Conservation (phyloP, 306 rosid genomes). For the Leucaena leucocephala region DNA sequence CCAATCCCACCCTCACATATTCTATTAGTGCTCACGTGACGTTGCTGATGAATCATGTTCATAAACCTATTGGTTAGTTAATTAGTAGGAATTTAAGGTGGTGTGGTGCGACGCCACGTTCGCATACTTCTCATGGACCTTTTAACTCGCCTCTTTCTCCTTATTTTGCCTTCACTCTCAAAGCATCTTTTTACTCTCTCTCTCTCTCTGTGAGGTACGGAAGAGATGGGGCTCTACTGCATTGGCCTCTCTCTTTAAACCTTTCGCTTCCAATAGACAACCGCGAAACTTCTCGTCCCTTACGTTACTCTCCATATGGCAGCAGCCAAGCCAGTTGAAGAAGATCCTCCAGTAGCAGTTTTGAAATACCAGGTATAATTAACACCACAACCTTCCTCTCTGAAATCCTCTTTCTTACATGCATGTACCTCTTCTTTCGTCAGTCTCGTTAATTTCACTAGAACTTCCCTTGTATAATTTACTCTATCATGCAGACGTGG, state of each 20-base stretch:
- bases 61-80: constrained; percentile 27
- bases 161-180: constrained; percentile 29
- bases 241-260: constrained; percentile 18
- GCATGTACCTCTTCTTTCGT: neutral
- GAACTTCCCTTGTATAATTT: neutral
- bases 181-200: neutral
- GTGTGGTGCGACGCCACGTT: constrained; percentile 48
- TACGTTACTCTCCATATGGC: constrained; percentile 42
- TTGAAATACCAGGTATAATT: constrained; percentile 52
- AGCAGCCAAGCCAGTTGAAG: constrained; percentile 50
- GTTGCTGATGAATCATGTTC: constrained; percentile 39
- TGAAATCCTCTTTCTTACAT: neutral
- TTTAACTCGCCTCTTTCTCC: constrained; percentile 32
- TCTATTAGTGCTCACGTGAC: constrained; percentile 38
- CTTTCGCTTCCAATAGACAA: neutral
- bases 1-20: neutral
- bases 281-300: neutral
- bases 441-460: neutral
- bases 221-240: neutral
- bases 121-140: constrained; percentile 21
- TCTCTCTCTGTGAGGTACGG: neutral
- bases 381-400: neutral
- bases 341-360: constrained; percentile 40
- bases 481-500: constrained; percentile 52
- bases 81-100: constrained; percentile 35